phyloP scores from a whole-genome alignment of 192 early-diverging fungal species.

The Coemansia nantahalensis region DNA sequence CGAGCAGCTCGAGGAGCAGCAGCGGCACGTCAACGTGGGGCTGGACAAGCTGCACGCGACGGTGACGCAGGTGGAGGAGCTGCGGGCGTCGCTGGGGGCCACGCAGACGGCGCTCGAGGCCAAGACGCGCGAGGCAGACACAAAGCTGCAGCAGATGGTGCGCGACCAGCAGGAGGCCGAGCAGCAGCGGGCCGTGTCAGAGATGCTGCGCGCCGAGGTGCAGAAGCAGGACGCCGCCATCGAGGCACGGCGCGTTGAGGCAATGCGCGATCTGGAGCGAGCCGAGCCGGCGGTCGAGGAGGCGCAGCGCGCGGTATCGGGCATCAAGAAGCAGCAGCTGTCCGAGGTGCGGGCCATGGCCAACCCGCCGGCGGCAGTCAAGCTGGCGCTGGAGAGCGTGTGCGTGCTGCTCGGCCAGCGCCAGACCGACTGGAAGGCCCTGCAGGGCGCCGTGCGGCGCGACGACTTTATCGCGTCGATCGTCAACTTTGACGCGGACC shows the following conservation, averaged over 20 bases:
- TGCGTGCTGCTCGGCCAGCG: constrained; percentile 90
- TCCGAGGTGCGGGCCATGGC: constrained; percentile 95
- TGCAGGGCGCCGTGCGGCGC: constrained; percentile 84
- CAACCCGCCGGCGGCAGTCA: constrained; percentile 95
- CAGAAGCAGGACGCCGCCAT: constrained; percentile 71
- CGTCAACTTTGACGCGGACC: constrained; percentile 92
- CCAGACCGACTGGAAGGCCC: constrained; percentile 85
- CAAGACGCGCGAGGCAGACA: constrained; percentile 90
- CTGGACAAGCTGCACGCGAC: constrained; percentile 95
- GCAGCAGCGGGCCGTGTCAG: constrained; percentile 77
- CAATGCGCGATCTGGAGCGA: constrained; percentile 86
- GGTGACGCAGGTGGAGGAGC: constrained; percentile 91
- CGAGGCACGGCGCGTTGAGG: constrained; percentile 72
- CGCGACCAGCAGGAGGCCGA: constrained; percentile 93
- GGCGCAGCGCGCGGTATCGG: constrained; percentile 89
- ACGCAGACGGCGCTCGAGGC: constrained; percentile 82
- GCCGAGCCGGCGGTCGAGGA: constrained; percentile 96
- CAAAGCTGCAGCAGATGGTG: constrained; percentile 95
- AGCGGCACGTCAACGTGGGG: constrained; percentile 97
- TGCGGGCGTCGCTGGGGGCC: constrained; percentile 79
- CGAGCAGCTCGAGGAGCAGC: constrained; percentile 95
- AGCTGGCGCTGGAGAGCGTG: constrained; percentile 96
- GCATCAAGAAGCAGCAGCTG: constrained; percentile 96
- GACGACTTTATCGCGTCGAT: constrained; percentile 98
- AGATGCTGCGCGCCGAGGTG: constrained; percentile 75